phyloP scores from a whole-genome alignment of 1,139 yeast genomes.

The Taphrina populina region DNA sequence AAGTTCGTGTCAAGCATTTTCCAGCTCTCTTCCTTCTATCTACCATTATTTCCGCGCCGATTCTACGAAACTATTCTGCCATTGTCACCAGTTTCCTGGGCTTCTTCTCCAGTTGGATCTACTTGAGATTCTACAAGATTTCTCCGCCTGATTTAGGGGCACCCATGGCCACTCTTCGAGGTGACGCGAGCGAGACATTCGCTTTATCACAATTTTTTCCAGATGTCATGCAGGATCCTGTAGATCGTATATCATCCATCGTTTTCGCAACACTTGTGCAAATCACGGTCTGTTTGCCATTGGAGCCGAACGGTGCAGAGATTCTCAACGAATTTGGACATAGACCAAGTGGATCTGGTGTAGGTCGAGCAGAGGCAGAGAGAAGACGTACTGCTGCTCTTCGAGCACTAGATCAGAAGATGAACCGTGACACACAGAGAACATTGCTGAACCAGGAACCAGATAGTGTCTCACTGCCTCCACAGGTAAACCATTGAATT shows the following conservation, averaged over 20 bases:
- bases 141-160: conserved; percentile 45
- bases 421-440: conserved; percentile 5
- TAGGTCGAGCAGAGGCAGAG: conserved; percentile 58
- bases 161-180: conserved; percentile 46
- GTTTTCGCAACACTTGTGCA: conserved; percentile 56
- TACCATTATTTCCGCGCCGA: conserved; percentile 46
- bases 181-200: conserved; percentile 91
- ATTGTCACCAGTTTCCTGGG: conserved; percentile 66
- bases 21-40: conserved; percentile 60
- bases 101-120: conserved; percentile 68
- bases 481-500: conserved; percentile 15
- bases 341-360: conserved; percentile 40
- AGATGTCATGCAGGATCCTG: conserved; percentile 42
- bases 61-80: conserved; percentile 37
- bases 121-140: conserved; percentile 71
- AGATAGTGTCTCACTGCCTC: conserved; percentile 7
- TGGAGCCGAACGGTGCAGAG: conserved; percentile 57
- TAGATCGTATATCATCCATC: conserved; percentile 57
- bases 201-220: conserved; percentile 66
- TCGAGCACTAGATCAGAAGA: conserved; percentile 13
- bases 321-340: conserved; percentile 38
- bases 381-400: conserved; percentile 56
- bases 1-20: conserved; percentile 65
- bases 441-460: conserved; percentile 2
- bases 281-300: conserved; percentile 61